These are phyloP conservation scores for Phialophora verrucosa DNA, from an alignment of 2,329 filamentous ascomycete genomes.

Conservation along the genomic window DNA sequence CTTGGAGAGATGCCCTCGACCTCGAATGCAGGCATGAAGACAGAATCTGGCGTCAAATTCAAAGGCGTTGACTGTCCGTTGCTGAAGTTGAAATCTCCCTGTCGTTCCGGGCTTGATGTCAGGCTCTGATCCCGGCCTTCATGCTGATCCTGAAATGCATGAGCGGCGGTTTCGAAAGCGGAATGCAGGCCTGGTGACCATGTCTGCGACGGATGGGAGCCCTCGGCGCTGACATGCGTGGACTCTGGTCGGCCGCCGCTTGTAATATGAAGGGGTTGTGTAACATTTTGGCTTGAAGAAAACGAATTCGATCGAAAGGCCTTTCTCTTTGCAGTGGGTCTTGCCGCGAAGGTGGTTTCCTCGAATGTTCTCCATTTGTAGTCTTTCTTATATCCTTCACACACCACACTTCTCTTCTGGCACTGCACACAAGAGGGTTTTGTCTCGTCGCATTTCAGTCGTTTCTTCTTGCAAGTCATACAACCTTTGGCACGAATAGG, in stretches of 20 bases:
- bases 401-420: slow-evolving; percentile 66
- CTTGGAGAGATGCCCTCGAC: slow-evolving; percentile 26
- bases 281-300: slow-evolving; percentile 43
- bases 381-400: slow-evolving; percentile 75
- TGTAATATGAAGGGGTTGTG: slow-evolving; percentile 35
- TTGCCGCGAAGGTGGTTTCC: slow-evolving; percentile 61
- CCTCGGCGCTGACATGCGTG: slow-evolving; percentile 2
- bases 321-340: slow-evolving; percentile 50
- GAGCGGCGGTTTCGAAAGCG: slow-evolving; percentile 34
- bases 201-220: slow-evolving; percentile 21
- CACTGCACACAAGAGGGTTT: slow-evolving; percentile 73
- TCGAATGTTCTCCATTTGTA: slow-evolving; percentile 77
- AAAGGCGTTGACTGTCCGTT: slow-evolving; percentile 8
- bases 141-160: slow-evolving; percentile 29
- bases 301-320: slow-evolving; percentile 31
- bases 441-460: slow-evolving; percentile 75
- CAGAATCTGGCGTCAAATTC: slow-evolving; percentile 21
- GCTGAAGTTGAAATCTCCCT: background rate
- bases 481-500: slow-evolving; percentile 60
- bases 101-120: slow-evolving; percentile 14
- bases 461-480: slow-evolving; percentile 74
- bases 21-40: slow-evolving; percentile 30
- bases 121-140: slow-evolving; percentile 10
- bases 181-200: slow-evolving; percentile 37
- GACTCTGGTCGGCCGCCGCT: slow-evolving; percentile 7